Percentiles rank a stretch among this genome's conserved stretches.
Evolutionary conservation across 495 filamentous ascomycete species (phyloP).

Genomic region (Parathielavia hyrcaniae): DNA sequence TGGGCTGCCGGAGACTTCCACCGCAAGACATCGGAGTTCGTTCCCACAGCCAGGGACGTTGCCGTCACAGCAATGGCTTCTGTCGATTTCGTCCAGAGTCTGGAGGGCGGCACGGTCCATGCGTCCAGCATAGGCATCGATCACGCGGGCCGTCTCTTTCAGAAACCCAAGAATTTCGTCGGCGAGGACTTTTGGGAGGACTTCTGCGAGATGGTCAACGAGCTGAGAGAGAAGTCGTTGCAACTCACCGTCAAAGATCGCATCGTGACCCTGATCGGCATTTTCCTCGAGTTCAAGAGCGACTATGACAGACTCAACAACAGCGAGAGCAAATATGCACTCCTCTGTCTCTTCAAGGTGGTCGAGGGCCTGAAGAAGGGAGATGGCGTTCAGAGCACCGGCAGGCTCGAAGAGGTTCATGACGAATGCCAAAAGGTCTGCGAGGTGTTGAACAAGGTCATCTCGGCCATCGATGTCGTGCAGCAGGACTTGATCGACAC

Average conservation of each 20-base stretch:
- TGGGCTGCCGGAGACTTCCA: too few species aligned
- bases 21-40: background rate
- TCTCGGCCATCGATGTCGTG: background rate
- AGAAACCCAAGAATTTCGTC: too few species aligned
- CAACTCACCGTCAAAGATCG: too few species aligned
- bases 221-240: too few species aligned
- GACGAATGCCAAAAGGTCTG: background rate
- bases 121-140: background rate
- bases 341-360: background rate
- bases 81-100: background rate
- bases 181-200: background rate
- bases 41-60: background rate
- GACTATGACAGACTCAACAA: background rate
- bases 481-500: background rate
- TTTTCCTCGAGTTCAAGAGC: too few species aligned
- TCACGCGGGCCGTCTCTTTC: background rate
- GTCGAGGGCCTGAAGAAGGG: background rate
- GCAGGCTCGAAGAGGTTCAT: background rate
- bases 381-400: background rate
- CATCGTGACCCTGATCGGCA: too few species aligned
- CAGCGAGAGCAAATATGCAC: too few species aligned
- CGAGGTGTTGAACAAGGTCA: background rate
- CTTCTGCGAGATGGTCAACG: background rate
- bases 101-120: background rate
- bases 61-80: background rate